Evolutionary conservation across 2,329 filamentous ascomycete genomes (phyloP).

Genomic region (Knoxdaviesia proteae): DNA sequence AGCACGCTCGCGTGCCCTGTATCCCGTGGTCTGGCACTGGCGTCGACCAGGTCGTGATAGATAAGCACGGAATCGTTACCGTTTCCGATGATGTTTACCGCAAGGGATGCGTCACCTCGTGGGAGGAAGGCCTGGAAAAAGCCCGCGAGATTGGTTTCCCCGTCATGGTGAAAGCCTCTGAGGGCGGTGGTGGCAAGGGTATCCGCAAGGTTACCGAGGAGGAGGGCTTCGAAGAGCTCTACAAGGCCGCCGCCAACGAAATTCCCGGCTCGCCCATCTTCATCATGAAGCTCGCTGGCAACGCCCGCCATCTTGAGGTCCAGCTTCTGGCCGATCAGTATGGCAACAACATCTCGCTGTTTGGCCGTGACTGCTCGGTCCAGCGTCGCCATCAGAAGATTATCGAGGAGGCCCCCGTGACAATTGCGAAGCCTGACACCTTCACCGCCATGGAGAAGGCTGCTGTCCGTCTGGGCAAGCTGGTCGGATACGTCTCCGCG

Average conservation of each 20-base stretch:
- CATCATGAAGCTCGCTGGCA: constrained; percentile 98
- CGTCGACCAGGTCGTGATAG: constrained; percentile 60
- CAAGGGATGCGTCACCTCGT: constrained; percentile 76
- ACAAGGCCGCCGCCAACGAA: constrained; percentile 90
- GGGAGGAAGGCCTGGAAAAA: constrained; percentile 72
- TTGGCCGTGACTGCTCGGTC: constrained; percentile 95
- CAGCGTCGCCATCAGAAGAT: constrained; percentile 99
- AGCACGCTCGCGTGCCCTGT: constrained; percentile 87
- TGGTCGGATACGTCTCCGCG: constrained; percentile 95
- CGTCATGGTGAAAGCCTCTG: constrained; percentile 99
- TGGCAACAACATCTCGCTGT: constrained; percentile 97
- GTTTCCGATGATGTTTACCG: constrained; percentile 70
- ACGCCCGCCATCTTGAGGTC: constrained; percentile 90
- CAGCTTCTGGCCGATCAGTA: constrained; percentile 97
- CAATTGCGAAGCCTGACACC: constrained; percentile 71
- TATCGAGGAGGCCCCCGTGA: constrained; percentile 96
- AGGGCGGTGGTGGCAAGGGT: constrained; percentile 97
- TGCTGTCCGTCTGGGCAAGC: constrained; percentile 75
- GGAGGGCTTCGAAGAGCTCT: constrained; percentile 66
- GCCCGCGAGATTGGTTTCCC: constrained; percentile 90
- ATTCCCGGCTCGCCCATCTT: constrained; percentile 98
- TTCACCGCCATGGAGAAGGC: constrained; percentile 96
- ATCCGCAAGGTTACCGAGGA: constrained; percentile 85
- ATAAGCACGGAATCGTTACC: constrained; percentile 72
- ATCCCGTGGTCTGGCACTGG: constrained; percentile 99